These are phyloP conservation scores for Termitomyces sp. DNA, from an alignment of 768 basidiomycete species.

Conservation along the genomic window DNA sequence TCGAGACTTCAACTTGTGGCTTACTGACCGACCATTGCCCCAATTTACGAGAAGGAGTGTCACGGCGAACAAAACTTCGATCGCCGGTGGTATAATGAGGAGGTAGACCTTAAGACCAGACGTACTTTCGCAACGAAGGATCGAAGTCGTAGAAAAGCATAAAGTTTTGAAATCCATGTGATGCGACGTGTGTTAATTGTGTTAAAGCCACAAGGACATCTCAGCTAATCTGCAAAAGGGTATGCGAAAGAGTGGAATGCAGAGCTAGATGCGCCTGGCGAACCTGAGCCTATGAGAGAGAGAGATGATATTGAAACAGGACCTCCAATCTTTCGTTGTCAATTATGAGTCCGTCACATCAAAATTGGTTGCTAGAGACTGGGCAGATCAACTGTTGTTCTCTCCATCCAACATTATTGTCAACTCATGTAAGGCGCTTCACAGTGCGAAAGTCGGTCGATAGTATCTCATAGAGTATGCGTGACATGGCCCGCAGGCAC, in stretches of 20 bases:
- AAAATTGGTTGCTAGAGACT: constrained; percentile 7
- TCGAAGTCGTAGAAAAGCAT: constrained; percentile 67
- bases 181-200: constrained; percentile 1
- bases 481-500: not conserved
- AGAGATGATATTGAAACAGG: constrained; percentile 1
- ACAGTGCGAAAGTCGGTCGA: not conserved
- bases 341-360: constrained; percentile 1
- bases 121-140: constrained; percentile 64
- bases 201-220: constrained; percentile 10
- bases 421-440: not conserved
- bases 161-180: constrained; percentile 33
- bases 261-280: constrained; percentile 35
- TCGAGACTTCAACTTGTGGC: not conserved
- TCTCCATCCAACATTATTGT: not conserved
- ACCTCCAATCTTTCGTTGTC: not conserved
- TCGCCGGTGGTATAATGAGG: constrained; percentile 55
- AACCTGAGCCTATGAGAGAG: constrained; percentile 18
- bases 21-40: constrained; percentile 43
- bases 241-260: constrained; percentile 40
- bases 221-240: constrained; percentile 8
- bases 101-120: constrained; percentile 37
- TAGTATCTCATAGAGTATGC: not conserved
- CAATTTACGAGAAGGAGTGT: constrained; percentile 45
- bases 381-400: not conserved
- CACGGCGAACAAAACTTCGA: constrained; percentile 59